Base-by-base conservation (phyloP, 2,329 filamentous ascomycete species). In the Microdochium trichocladiopsis region DNA sequence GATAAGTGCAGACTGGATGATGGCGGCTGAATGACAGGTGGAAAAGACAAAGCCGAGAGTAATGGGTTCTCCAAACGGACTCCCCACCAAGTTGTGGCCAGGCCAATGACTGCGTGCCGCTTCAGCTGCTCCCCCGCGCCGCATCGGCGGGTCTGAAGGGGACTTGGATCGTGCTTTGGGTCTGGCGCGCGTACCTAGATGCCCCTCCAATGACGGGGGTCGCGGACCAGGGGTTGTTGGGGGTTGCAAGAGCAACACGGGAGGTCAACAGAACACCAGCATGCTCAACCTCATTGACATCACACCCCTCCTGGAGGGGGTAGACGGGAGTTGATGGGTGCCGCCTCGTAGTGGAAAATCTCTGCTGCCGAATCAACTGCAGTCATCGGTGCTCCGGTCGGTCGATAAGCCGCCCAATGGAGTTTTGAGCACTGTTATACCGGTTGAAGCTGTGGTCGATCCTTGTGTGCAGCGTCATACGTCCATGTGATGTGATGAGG, bases 21-120 rank as follows among this genome's bases (percentile, higher is more conserved):
- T 18, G 4, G 10, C 21, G 18, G 18, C n/a, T 18, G 18, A 18
- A 45, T 45, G 41, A 45, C 41, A 45, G n/a, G 21, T 10, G 41
- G 41, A 45, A 45, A 45, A 45, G 41, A 45, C 41, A 45, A 45
- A 45, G 41, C 41, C 41, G 41, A 45, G 41, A 45, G 41, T 45
- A 45, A 45, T 45, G 3, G 41, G 41, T 45, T 22, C 18, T 18
- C 41, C 12, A 8, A 45, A 45, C 41, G 16, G 21, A 45, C 41
- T 22, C 16, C 18, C 41, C 5, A 18, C 18, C 18, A 8, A 5
- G 4, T 23, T 45, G 16, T 45, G n/a, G 6, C n/a, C 22, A 10
- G 18, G 12, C 41, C 41, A 45, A 45, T 45, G 18, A 45, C 4
- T 3, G 18, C n/a, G n/a, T 5, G 10, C 41, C 14, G 16, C 41